Conservation (phyloP, 345 rosid species). For the Microthlaspi erraticum region DNA sequence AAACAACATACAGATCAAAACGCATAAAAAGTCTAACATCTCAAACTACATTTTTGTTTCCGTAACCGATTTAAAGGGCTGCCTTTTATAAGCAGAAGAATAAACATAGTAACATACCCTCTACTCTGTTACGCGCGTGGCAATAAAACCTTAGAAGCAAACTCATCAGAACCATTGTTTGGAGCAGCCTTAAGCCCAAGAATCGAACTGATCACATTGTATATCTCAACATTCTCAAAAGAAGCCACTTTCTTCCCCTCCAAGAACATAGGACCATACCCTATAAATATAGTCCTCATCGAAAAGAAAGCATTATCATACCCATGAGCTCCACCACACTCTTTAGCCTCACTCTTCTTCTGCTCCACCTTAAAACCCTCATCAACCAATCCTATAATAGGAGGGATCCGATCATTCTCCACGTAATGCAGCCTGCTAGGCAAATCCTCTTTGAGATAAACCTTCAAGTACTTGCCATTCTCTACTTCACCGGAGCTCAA, state of each 20-base stretch:
- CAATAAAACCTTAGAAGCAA: constrained; percentile 58
- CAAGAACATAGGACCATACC: constrained; percentile 85
- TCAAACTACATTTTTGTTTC: not conserved
- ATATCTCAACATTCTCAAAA: constrained; percentile 92
- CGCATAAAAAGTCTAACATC: too few species aligned
- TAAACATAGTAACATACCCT: constrained; percentile 21
- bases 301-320: constrained; percentile 91
- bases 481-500: constrained; percentile 71
- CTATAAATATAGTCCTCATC: constrained; percentile 90
- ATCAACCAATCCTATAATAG: constrained; percentile 72
- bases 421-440: constrained; percentile 81
- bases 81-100: too few species aligned
- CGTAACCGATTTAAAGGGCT: not conserved
- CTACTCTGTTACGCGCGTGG: constrained; percentile 42
- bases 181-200: constrained; percentile 74
- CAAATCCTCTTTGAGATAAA: constrained; percentile 83
- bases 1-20: constrained; percentile 19
- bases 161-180: constrained; percentile 73
- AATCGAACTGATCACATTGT: constrained; percentile 81
- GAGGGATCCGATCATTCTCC: constrained; percentile 72
- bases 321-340: constrained; percentile 94
- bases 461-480: constrained; percentile 73
- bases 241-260: constrained; percentile 84
- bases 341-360: constrained; percentile 55
- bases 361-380: constrained; percentile 87